Conservation (phyloP, 768 basidiomycete genomes). For the Tulasnella sp. region DNA sequence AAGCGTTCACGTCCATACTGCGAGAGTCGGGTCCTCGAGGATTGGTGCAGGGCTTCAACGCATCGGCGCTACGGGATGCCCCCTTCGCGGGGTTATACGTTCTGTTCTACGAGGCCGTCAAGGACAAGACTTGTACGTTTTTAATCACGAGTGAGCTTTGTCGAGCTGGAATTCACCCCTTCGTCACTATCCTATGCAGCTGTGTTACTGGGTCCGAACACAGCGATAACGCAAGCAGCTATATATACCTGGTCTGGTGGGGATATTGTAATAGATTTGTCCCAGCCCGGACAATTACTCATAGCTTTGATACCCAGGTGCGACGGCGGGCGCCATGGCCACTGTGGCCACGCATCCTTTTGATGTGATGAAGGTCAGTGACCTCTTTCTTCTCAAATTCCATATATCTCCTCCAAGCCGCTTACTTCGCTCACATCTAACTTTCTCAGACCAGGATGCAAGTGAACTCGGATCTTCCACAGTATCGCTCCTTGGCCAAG, state of each 20-base stretch:
- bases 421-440: no score
- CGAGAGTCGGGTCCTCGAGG: conserved; percentile 62
- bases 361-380: conserved; percentile 75
- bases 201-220: neutral
- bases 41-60: conserved; percentile 72
- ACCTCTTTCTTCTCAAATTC: neutral
- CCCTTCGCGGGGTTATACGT: conserved; percentile 89
- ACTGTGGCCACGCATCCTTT: conserved; percentile 85
- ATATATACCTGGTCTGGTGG: neutral
- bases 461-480: conserved; percentile 56
- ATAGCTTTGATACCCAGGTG: conserved; percentile 35
- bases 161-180: conserved; percentile 23
- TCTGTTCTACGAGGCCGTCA: conserved; percentile 78
- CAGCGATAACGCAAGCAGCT: neutral
- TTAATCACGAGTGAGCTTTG: conserved; percentile 12
- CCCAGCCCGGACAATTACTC: neutral
- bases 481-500: conserved; percentile 58
- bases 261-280: neutral
- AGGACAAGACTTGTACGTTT: conserved; percentile 50
- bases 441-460: conserved; percentile 72
- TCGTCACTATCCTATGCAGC: conserved; percentile 19
- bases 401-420: no score
- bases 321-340: conserved; percentile 71
- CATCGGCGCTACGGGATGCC: conserved; percentile 86
- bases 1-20: conserved; percentile 46